phyloP scores from a whole-genome alignment of 495 filamentous ascomycete genomes.

The Glonium stellatum region DNA sequence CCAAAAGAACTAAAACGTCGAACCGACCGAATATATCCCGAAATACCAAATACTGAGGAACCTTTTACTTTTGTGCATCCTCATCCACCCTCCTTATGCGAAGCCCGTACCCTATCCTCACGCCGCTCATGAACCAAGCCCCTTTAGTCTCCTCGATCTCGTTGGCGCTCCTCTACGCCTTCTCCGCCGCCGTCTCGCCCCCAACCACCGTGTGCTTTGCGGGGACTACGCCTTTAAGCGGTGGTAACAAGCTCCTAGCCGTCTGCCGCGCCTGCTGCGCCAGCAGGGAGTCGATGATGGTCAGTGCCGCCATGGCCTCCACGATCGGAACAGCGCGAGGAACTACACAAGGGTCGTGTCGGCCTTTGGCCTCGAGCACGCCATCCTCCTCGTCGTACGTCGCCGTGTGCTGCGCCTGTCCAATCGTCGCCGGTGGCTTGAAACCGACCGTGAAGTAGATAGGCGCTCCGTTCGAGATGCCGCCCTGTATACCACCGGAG shows the following conservation, averaged over 20 bases:
- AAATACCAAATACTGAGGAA: no score
- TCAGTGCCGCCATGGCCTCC: constrained; percentile 88
- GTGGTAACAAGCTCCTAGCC: constrained; percentile 22
- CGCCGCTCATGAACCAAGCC: background rate
- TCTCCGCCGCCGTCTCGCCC: background rate
- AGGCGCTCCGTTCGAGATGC: constrained; percentile 88
- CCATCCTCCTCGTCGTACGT: constrained; percentile 69
- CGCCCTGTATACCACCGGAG: constrained; percentile 92
- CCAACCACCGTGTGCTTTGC: constrained; percentile 3
- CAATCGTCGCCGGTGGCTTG: constrained; percentile 94
- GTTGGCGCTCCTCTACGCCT: background rate
- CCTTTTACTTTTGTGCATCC: no score
- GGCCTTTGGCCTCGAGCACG: constrained; percentile 81
- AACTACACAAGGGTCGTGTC: constrained; percentile 94
- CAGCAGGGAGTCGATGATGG: constrained; percentile 86
- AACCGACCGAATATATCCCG: no score
- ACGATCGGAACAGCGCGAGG: constrained; percentile 93
- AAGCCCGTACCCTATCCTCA: no score
- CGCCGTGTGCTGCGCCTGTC: constrained; percentile 79
- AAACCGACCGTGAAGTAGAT: constrained; percentile 96
- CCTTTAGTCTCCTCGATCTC: background rate
- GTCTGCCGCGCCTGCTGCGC: constrained; percentile 65
- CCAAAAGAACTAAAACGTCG: no score
- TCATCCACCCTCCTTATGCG: no score
- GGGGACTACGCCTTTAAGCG: constrained; percentile 11